phyloP scores from a whole-genome alignment of 2,329 filamentous ascomycete genomes.

The Alternaria sp. region DNA sequence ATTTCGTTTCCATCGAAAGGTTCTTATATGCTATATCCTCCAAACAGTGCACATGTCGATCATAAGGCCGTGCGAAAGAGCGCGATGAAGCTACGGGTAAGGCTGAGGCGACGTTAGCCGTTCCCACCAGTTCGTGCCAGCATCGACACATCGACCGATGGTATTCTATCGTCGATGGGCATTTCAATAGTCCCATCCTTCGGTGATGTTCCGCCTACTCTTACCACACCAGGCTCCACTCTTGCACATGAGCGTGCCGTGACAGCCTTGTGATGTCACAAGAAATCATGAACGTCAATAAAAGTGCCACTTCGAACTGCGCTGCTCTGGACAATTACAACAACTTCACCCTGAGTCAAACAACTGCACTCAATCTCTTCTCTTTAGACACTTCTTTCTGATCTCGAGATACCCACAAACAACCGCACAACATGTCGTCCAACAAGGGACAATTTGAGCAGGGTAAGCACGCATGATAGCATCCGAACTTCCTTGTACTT shows the following conservation, averaged over 20 bases:
- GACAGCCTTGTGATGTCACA: slow-evolving; percentile 36
- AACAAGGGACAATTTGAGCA: slow-evolving; percentile 47
- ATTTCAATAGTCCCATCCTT: not conserved
- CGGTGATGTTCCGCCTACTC: not conserved
- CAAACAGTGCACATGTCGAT: not conserved
- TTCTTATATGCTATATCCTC: too few relatives aligned
- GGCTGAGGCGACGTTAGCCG: slow-evolving; percentile 9
- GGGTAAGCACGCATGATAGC: slow-evolving; percentile 22
- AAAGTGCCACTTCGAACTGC: slow-evolving; percentile 12
- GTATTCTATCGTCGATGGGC: not conserved
- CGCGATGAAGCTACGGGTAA: slow-evolving; percentile 1
- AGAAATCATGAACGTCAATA: slow-evolving; percentile 23
- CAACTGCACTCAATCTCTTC: not conserved
- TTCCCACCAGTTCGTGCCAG: slow-evolving; percentile 12
- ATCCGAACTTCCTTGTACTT: not conserved
- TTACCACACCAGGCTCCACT: slow-evolving; percentile 20
- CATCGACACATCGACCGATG: slow-evolving; percentile 2
- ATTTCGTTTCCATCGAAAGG: too few relatives aligned
- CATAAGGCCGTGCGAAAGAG: not conserved
- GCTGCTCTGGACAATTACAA: not conserved
- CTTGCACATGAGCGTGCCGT: slow-evolving; percentile 19
- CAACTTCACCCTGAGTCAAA: not conserved
- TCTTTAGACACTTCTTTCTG: not conserved
- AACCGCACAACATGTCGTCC: slow-evolving; percentile 56
- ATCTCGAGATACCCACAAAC: not conserved